Base-by-base conservation (phyloP, 2,329 filamentous ascomycete genomes). In the Cytospora leucostoma region DNA sequence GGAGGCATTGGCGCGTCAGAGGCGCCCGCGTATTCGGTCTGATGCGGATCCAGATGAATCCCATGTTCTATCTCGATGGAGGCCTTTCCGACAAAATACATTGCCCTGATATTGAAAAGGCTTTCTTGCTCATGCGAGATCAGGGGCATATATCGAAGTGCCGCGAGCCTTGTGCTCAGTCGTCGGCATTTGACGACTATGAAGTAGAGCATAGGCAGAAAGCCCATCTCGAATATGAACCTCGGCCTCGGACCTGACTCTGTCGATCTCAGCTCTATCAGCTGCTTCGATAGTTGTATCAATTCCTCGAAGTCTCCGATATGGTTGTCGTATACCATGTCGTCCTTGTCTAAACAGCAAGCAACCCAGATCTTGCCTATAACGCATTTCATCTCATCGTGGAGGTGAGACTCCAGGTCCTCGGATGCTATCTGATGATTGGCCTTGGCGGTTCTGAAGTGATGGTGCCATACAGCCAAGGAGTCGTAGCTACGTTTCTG, bases 161-260 rank as follows among this genome's bases (percentile, higher is more conserved):
- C 78, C 1, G 75, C 72, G 0, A 77, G 71, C 13, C 78, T 68
- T 5, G 79, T 71, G 17, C 75, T 68, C 0, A 75, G 82, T 62
- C 79, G 78, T 1, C 78, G 72, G 56, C 77, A 80, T 58, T 77
- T 78, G 40, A 70, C 68, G 0, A 71, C 73, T 7, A 76, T 74
- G 66, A 77, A 81, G 66, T 78, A 80, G 0, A 81, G 67, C 0
- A 78, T 75, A 0, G 77, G 74, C 33, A 80, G 71, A 0, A 80
- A 60, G 21, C 78, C 76, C 13, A 76, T 78, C 47, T 80, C 78
- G 53, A 80, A 80, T 7, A 72, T 74, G 40, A 81, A 81, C 54
- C 66, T 67, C 57, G 67, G 44, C 13, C 52, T 35, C 54, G 59
- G 69, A 54, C 12, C 67, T 61, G 19, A 65, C 58, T 17, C 68